Conservation (phyloP, 495 filamentous ascomycete species). For the Amniculicola lignicola region DNA sequence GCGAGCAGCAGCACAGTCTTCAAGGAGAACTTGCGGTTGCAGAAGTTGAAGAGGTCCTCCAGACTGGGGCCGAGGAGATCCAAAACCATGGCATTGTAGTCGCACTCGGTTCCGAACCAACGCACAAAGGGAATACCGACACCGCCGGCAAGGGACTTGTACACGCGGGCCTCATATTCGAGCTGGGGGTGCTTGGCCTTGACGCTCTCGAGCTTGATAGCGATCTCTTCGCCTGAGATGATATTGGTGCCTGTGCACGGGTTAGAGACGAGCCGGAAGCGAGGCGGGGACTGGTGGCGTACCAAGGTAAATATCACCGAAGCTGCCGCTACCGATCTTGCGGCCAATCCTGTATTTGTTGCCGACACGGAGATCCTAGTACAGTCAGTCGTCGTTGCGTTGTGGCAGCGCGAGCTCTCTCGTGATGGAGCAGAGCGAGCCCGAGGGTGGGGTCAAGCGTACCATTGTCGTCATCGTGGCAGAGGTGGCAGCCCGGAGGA, state of each 20-base stretch:
- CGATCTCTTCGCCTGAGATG: constrained; percentile 99
- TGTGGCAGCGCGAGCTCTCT: neutral
- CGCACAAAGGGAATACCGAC: constrained; percentile 99
- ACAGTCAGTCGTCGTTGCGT: constrained; percentile 16
- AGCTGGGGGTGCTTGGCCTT: constrained; percentile 99
- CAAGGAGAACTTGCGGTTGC: constrained; percentile 99
- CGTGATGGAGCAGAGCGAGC: constrained; percentile 4
- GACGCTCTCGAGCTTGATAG: constrained; percentile 99
- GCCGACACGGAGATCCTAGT: constrained; percentile 96
- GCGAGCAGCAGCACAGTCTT: constrained; percentile 99
- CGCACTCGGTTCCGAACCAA: constrained; percentile 99
- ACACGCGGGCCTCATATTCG: constrained; percentile 99
- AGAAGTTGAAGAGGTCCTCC: constrained; percentile 99
- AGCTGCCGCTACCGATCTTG: constrained; percentile 97
- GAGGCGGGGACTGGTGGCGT: constrained; percentile 31
- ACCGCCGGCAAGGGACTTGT: constrained; percentile 98
- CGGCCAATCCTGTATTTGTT: constrained; percentile 99
- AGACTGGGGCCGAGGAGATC: constrained; percentile 95
- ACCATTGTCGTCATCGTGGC: constrained; percentile 39
- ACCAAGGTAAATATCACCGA: constrained; percentile 99
- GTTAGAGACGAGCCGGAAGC: constrained; percentile 3
- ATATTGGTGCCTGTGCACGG: constrained; percentile 81
- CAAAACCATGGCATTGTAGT: constrained; percentile 99
- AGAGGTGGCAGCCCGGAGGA: constrained; percentile 25
- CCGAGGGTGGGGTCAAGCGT: constrained; percentile 26